phyloP scores from a whole-genome alignment of 2,329 filamentous ascomycete species.

The Macroventuria anomochaeta region DNA sequence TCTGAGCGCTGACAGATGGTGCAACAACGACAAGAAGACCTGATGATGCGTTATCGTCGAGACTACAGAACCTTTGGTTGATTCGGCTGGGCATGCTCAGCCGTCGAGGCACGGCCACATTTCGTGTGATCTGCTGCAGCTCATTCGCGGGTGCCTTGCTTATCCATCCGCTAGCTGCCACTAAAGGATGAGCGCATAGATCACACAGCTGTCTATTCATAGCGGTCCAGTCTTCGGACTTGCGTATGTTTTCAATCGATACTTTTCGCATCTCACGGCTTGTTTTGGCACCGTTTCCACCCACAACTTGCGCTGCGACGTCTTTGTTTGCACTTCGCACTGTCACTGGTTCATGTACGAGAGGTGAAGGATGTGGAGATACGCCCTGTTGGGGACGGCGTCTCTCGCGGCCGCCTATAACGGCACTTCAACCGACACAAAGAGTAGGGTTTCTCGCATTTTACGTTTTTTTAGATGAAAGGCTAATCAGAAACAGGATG shows the following conservation, averaged over 20 bases:
- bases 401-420: constrained; percentile 24
- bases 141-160: constrained; percentile 29
- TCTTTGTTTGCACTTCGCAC: constrained; percentile 23
- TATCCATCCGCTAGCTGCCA: constrained; percentile 22
- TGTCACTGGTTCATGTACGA: constrained; percentile 18
- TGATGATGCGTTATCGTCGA: constrained; percentile 6
- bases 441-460: constrained; percentile 26
- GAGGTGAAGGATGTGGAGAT: constrained; percentile 32
- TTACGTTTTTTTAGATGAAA: neutral
- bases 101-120: constrained; percentile 34
- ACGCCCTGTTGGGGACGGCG: constrained; percentile 23
- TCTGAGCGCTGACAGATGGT: constrained; percentile 8
- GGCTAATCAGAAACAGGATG: constrained; percentile 21
- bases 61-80: neutral
- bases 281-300: constrained; percentile 10
- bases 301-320: constrained; percentile 9
- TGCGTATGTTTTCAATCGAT: constrained; percentile 8
- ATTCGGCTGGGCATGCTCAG: constrained; percentile 16
- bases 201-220: constrained; percentile 33
- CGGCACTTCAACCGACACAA: constrained; percentile 16
- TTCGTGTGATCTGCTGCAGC: constrained; percentile 17
- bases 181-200: constrained; percentile 32
- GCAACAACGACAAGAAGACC: neutral
- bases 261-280: constrained; percentile 8
- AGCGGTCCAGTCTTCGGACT: constrained; percentile 15